Evolutionary conservation across 192 early-diverging fungal species (phyloP), one percentile per base, ranked within the genome.

Genomic region (Dissophora globulifera): DNA sequence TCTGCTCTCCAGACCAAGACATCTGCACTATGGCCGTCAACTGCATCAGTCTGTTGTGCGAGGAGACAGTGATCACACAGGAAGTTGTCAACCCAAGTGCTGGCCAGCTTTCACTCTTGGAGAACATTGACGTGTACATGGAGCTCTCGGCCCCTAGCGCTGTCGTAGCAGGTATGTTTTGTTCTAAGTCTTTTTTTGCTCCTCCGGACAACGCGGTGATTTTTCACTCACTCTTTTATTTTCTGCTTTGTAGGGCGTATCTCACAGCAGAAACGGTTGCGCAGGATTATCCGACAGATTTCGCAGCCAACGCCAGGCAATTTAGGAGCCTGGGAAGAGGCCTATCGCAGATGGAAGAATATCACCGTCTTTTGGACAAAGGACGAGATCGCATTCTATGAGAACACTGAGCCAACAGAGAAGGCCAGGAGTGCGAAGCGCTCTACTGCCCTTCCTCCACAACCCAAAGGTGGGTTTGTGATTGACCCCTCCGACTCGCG

Each of bases 291-390:
- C 20, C 69, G 92, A 17, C 82, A 87, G 55, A 86, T 92, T 69
- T 78, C 81, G 22, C 79, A 83, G 26, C 86, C 86, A 10, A 93
- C 93, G 0, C 80, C 87, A 2, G 93, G 93, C 26, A 93, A 90
- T 57, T 67, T 94, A 51, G 88, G 86, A 8, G 93, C 92, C 3
- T 95, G 92, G 91, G 92, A 93, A 67, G 93, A 95, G 60, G 82
- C 92, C 0, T 95, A 87, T 54, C 84, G 85, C 40, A 75, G 89
- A 19, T 95, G 94, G 94, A 87, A 86, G 61, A 76, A 75, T 5
- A 81, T 93, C 25, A 91, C 81, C 10, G 60, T 63, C n/a, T 63
- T 67, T 32, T 82, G 78, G 69, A 55, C 71, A 22, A 82, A 67
- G 51, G 63, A 67, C 12, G 67, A 60, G 30, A 68, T 78, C 22